Percentiles rank a stretch among this genome's conserved stretches.
Evolutionary conservation across 306 rosid genomes (phyloP).

Genomic region (Cucurbita maxima): DNA sequence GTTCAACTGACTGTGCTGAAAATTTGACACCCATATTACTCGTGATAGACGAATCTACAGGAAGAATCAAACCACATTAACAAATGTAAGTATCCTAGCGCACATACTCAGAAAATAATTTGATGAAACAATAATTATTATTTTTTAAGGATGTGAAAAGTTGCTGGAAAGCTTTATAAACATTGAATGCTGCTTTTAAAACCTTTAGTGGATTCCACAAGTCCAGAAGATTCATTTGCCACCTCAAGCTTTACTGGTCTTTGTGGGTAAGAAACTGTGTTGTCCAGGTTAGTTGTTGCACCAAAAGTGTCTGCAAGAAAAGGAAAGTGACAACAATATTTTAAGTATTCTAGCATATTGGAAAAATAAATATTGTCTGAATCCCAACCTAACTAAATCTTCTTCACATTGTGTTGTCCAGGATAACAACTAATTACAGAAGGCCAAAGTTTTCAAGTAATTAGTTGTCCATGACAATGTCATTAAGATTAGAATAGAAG

Average conservation of each 20-base stretch:
- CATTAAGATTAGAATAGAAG: not conserved
- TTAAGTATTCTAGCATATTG: not conserved
- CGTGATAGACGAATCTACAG: conserved; percentile 5
- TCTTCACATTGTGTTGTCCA: not conserved
- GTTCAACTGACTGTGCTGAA: conserved; percentile 7
- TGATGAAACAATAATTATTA: not conserved
- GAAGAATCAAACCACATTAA: not conserved
- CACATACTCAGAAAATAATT: not conserved
- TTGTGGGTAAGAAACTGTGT: not conserved
- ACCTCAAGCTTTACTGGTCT: not conserved
- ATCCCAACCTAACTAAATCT: not conserved
- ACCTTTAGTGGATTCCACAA: not conserved
- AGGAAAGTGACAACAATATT: not conserved
- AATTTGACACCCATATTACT: conserved; percentile 1
- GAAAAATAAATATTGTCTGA: not conserved
- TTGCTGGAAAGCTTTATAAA: not conserved
- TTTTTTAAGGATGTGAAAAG: not conserved
- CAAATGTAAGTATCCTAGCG: not conserved
- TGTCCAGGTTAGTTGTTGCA: not conserved
- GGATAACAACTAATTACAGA: not conserved
- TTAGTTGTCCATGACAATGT: not conserved
- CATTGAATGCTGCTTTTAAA: not conserved
- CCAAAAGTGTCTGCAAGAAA: conserved; percentile 13
- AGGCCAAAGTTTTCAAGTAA: not conserved
- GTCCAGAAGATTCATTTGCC: not conserved